A percentile compares a stretch with the other conserved stretches of the same genome.
Conservation (phyloP, 805 yeast species). For the Kluyveromyces nonfermentans region DNA sequence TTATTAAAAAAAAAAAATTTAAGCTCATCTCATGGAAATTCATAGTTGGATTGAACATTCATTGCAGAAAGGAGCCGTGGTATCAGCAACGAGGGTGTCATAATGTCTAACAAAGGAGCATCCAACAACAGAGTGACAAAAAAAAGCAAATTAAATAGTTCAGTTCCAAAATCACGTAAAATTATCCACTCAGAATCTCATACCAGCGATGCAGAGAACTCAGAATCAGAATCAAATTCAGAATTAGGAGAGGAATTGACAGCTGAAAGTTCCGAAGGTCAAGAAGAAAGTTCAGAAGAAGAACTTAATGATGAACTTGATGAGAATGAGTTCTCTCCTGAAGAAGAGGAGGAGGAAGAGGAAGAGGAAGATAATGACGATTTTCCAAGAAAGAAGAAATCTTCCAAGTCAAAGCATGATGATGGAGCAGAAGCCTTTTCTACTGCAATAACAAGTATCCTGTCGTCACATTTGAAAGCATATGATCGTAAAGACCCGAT, state of each 20-base stretch:
- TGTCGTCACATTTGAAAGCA: conserved; percentile 80
- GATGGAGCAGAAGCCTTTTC: conserved; percentile 77
- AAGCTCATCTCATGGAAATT: background rate
- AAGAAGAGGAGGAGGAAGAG: conserved; percentile 17
- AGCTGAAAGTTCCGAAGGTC: conserved; percentile 3
- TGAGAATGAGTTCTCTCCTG: conserved; percentile 14
- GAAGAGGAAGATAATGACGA: conserved; percentile 23
- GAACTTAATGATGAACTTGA: conserved; percentile 15
- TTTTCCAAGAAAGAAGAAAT: conserved; percentile 40
- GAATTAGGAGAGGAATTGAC: background rate
- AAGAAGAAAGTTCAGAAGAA: conserved; percentile 11
- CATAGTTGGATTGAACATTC: background rate
- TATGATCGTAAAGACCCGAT: conserved; percentile 86
- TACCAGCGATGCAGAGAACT: background rate
- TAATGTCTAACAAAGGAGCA: background rate
- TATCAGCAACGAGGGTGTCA: background rate
- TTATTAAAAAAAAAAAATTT: too few species aligned
- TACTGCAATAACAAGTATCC: conserved; percentile 70
- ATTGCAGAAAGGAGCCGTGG: background rate
- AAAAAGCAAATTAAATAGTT: conserved; percentile 1
- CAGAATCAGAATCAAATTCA: conserved; percentile 2
- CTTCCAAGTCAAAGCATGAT: conserved; percentile 46
- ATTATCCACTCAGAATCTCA: background rate
- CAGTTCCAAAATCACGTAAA: background rate
- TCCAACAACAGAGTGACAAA: background rate